Conservation (phyloP, 1,284 basidiomycete species). For the Mycena citricolor region DNA sequence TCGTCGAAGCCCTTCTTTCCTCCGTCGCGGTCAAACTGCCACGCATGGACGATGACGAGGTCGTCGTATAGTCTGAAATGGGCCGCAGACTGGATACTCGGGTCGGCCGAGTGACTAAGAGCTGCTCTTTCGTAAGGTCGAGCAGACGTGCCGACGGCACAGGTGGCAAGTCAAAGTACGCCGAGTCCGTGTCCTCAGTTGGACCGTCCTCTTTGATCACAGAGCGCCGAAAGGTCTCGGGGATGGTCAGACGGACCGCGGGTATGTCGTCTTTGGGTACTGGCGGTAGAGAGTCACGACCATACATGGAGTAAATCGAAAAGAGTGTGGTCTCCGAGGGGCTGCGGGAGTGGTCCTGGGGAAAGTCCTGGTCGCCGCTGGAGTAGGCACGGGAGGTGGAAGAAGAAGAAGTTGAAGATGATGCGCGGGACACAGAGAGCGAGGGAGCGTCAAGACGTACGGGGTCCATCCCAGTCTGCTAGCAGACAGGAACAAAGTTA, state of each 20-base stretch:
- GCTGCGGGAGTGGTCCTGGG: constrained; percentile 29
- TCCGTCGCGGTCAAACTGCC: constrained; percentile 33
- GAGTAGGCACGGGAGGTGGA: constrained; percentile 26
- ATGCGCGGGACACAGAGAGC: constrained; percentile 8
- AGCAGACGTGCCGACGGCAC: constrained; percentile 21
- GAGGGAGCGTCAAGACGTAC: constrained; percentile 11
- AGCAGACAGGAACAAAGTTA: too few species aligned
- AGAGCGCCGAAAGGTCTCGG: constrained; percentile 29
- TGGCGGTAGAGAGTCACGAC: constrained; percentile 36
- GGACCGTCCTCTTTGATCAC: constrained; percentile 26
- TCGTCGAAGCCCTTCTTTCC: constrained; percentile 27
- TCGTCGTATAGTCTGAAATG: constrained; percentile 31
- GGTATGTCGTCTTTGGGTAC: constrained; percentile 30
- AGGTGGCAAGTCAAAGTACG: constrained; percentile 32
- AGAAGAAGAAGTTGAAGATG: constrained; percentile 17
- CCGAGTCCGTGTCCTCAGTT: constrained; percentile 33
- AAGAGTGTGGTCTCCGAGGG: constrained; percentile 66
- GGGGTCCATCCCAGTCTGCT: too few species aligned
- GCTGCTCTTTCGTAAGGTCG: constrained; percentile 22
- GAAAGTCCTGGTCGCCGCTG: too few species aligned
- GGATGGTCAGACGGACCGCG: constrained; percentile 32
- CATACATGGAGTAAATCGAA: constrained; percentile 82
- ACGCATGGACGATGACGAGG: constrained; percentile 29
- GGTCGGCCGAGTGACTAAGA: constrained; percentile 25
- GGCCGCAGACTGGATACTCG: constrained; percentile 32